Conservation (phyloP, 768 basidiomycete species). For the Naematelia aurantialba region DNA sequence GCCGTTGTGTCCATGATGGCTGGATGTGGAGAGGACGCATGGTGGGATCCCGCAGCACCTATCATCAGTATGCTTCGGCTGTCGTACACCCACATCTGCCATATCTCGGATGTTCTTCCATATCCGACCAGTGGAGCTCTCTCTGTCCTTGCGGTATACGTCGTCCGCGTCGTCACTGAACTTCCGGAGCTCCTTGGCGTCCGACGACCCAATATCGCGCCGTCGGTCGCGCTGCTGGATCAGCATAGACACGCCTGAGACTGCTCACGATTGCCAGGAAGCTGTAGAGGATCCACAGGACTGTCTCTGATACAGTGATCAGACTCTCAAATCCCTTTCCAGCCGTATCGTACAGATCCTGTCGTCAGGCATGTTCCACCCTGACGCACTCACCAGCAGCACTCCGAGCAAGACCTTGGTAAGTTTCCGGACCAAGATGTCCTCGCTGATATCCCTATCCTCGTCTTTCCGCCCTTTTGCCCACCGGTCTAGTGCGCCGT, state of each 20-base stretch:
- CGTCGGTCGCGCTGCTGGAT: slow-evolving; percentile 1
- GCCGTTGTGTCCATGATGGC: slow-evolving; percentile 2
- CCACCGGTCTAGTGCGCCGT: slow-evolving; percentile 12
- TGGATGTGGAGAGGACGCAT: neutral
- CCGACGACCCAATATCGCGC: neutral
- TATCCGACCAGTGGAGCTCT: slow-evolving; percentile 1
- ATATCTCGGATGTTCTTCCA: slow-evolving; percentile 25
- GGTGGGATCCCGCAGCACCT: neutral
- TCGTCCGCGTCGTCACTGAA: slow-evolving; percentile 9
- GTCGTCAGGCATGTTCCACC: neutral
- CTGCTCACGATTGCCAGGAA: neutral
- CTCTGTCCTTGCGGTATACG: neutral
- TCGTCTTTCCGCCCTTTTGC: neutral
- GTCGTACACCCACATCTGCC: slow-evolving; percentile 17
- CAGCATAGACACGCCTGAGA: neutral
- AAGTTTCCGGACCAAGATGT: slow-evolving; percentile 6
- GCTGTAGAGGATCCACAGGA: neutral
- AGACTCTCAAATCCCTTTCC: neutral
- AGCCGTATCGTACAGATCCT: neutral
- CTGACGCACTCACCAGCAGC: slow-evolving; percentile 11
- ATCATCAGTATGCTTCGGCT: neutral
- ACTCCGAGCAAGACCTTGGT: neutral
- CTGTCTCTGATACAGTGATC: neutral
- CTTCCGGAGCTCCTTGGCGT: neutral
- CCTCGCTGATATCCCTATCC: slow-evolving; percentile 14